Base-by-base conservation (phyloP, 2,329 filamentous ascomycete species). In the Penicillium verrucosum region DNA sequence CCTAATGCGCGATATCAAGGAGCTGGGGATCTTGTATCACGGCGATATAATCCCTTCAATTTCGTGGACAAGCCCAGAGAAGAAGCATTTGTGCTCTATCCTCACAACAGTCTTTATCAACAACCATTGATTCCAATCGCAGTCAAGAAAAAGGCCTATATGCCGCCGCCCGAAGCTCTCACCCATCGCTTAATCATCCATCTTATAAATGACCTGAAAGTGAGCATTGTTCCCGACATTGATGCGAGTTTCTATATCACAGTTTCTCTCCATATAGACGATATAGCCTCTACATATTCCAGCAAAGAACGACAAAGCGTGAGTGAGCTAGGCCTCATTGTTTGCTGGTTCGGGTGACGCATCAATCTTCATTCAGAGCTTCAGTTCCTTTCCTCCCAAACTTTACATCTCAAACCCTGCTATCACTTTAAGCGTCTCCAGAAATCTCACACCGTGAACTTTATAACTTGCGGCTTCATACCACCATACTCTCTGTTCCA, bases 191-290 rank as follows among this genome's bases (percentile, higher is more conserved):
- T 46, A 34, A 46, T 14, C 12, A 23, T 21, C 1, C 14, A 2
- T 14, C 34, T 25, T 16, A 46, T 4, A 6, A 1, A 32, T 4
- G 29, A 10, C 12, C 12, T 10, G 8, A 3, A 23, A 9, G 5
- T 36, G 14, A 5, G 21, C 14, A 4, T 23, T 23, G 7, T 30
- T 32, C 41, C 18, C n/a, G 3, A 3, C 10, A 4, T 14, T 21
- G 5, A 30, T 8, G 27, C 3, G 1, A 0, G 5, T 25, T 16
- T 34, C 12, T 2, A 11, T 3, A 14, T 9, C 7, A 21, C 9
- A 5, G 7, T 1, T n/a, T n/a, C 29, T n/a, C 30, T 46, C 5
- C 1, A 5, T 0, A 0, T 44, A 5, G 16, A 8, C 10, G 5
- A 8, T 4, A 29, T 29, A 18, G 16, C 16, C 10, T 29, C 25